These are phyloP conservation scores for Apiotrichum mycotoxinovorans DNA, from an alignment of 1,284 basidiomycete genomes.

Conservation along the genomic window DNA sequence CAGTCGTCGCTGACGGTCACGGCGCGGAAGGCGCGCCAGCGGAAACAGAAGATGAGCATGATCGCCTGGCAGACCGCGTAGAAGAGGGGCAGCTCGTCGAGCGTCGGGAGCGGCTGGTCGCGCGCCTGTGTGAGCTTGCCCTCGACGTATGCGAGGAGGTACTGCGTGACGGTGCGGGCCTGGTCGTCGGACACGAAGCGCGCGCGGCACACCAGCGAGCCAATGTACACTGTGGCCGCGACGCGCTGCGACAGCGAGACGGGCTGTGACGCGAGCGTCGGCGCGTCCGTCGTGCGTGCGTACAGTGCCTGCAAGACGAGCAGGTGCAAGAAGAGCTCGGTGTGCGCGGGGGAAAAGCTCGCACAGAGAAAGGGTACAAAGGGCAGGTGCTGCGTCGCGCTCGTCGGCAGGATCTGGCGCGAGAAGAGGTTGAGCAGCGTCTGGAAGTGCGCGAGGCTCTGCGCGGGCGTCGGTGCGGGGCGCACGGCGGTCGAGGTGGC, in stretches of 20 bases:
- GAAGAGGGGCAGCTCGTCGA: conserved; percentile 60
- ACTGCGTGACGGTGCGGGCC: conserved; percentile 70
- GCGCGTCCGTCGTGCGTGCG: conserved; percentile 61
- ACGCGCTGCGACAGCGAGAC: conserved; percentile 56
- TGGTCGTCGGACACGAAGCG: conserved; percentile 74
- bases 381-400: conserved; percentile 95
- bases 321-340: conserved; percentile 88
- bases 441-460: conserved; percentile 65
- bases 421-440: conserved; percentile 89
- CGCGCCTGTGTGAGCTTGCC: conserved; percentile 67
- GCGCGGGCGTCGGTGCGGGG: conserved; percentile 27
- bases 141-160: conserved; percentile 79
- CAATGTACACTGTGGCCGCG: conserved; percentile 87
- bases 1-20: conserved; percentile 8
- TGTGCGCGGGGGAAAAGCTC: conserved; percentile 81
- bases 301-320: conserved; percentile 85
- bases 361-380: conserved; percentile 95
- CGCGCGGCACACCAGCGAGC: conserved; percentile 87
- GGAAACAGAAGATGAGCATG: conserved; percentile 97
- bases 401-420: conserved; percentile 86
- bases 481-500: conserved; percentile 4
- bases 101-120: conserved; percentile 56
- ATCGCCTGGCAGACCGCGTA: conserved; percentile 91
- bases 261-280: conserved; percentile 27
- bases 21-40: conserved; percentile 63